phyloP scores from a whole-genome alignment of 306 rosid genomes.

The Prunus davidiana region DNA sequence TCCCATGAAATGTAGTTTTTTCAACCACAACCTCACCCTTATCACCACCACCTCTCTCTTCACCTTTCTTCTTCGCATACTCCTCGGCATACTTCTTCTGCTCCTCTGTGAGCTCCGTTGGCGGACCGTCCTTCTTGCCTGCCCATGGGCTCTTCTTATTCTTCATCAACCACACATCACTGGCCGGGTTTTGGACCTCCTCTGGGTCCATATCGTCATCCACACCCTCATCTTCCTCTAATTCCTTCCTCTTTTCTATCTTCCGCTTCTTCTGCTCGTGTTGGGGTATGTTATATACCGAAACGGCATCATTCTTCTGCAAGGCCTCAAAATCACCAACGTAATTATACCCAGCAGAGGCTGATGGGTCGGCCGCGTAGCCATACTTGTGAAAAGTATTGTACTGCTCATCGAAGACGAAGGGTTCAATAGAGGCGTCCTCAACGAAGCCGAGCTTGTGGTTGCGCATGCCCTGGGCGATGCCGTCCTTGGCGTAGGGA shows the following conservation, averaged over 20 bases:
- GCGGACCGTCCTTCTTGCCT: conserved; percentile 82
- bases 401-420: conserved; percentile 91
- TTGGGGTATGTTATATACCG: conserved; percentile 77
- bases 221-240: conserved; percentile 20
- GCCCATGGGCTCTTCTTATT: conserved; percentile 95
- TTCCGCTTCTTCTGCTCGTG: conserved; percentile 76
- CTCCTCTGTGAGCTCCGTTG: conserved; percentile 73
- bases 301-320: conserved; percentile 54
- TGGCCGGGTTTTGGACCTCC: conserved; percentile 73
- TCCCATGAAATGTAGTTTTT: conserved; percentile 89
- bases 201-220: conserved; percentile 7
- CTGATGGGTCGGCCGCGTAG: conserved; percentile 90
- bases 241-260: conserved; percentile 49
- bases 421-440: conserved; percentile 77
- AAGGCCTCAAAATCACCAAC: conserved; percentile 73
- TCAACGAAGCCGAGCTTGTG: conserved; percentile 95
- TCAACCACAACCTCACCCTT: conserved; percentile 69
- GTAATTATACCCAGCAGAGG: conserved; percentile 61
- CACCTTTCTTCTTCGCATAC: conserved; percentile 94
- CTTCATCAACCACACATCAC: conserved; percentile 73
- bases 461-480: conserved; percentile 93
- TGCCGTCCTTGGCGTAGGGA: conserved; percentile 90
- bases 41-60: conserved; percentile 73
- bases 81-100: conserved; percentile 92
- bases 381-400: conserved; percentile 86